Evolutionary conservation across 2,329 filamentous ascomycete species (phyloP).

Genomic region (Juglanconis juglandina): DNA sequence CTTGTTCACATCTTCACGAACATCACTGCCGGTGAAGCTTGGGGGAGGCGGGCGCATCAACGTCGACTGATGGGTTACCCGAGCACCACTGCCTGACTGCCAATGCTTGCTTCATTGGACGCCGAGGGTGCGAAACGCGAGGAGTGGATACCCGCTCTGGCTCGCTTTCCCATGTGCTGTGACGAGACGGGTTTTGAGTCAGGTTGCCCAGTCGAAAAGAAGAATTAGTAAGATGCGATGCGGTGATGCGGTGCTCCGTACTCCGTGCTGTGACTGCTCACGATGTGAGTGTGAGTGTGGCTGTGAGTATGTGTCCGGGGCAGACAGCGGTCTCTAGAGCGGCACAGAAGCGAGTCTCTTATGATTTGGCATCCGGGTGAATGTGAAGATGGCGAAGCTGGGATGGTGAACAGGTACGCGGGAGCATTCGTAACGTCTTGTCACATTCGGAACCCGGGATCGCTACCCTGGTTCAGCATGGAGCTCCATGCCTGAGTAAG

Average conservation of each 20-base stretch:
- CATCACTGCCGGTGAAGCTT: background rate
- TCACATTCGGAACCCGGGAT: background rate
- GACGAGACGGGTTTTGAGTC: slow-evolving; percentile 10
- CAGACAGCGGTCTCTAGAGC: no score
- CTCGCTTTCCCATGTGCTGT: background rate
- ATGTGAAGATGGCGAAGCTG: no score
- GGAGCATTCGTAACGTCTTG: background rate
- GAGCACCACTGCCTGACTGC: background rate
- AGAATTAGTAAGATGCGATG: background rate
- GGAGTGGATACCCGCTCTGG: slow-evolving; percentile 14
- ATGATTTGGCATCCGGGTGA: no score
- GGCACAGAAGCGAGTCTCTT: no score
- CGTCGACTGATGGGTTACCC: background rate
- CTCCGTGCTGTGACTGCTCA: background rate
- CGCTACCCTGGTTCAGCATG: background rate
- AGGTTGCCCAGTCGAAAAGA: background rate
- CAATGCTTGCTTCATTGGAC: background rate
- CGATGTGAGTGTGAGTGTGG: background rate
- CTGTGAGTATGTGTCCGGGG: no score
- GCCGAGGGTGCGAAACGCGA: slow-evolving; percentile 19
- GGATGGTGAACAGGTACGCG: background rate
- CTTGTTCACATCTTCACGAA: background rate
- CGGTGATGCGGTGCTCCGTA: background rate
- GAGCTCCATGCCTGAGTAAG: slow-evolving; percentile 13
- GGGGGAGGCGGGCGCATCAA: background rate